Evolutionary conservation across 106 monocot genomes (phyloP).

Genomic region (Platanthera zijinensis): DNA sequence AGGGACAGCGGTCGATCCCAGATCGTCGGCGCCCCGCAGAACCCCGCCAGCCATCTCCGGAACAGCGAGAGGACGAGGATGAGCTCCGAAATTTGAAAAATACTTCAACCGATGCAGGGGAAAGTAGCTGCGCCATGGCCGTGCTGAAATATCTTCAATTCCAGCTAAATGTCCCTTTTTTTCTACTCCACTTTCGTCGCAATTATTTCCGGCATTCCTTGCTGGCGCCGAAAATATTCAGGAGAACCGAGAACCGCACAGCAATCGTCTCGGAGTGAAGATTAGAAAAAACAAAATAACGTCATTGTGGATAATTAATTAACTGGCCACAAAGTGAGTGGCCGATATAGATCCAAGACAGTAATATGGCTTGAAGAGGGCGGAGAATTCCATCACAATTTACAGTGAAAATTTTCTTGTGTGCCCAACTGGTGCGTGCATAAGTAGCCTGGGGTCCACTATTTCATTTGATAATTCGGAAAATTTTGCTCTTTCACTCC

Average conservation of each 20-base stretch:
- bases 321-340: not conserved
- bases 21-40: not conserved
- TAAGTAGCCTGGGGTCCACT: too few relatives aligned
- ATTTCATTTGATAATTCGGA: too few relatives aligned
- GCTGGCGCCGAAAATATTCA: too few relatives aligned
- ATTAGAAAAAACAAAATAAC: too few relatives aligned
- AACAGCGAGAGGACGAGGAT: not conserved
- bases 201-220: not conserved
- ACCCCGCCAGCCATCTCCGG: constrained; percentile 3
- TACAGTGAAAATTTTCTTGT: too few relatives aligned
- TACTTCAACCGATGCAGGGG: constrained; percentile 3
- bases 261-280: not conserved
- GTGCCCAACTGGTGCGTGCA: too few relatives aligned
- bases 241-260: too few relatives aligned
- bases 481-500: too few relatives aligned
- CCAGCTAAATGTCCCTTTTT: not conserved
- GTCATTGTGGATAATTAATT: not conserved
- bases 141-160: not conserved
- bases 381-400: too few relatives aligned
- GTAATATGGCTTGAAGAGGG: too few relatives aligned
- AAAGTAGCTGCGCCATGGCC: constrained; percentile 14
- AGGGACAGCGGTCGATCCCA: not conserved
- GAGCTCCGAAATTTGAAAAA: constrained; percentile 1
- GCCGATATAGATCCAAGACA: not conserved
- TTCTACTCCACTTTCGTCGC: not conserved